Conservation (phyloP, 2,329 filamentous ascomycete genomes). For the Chrysoporthe puriensis region DNA sequence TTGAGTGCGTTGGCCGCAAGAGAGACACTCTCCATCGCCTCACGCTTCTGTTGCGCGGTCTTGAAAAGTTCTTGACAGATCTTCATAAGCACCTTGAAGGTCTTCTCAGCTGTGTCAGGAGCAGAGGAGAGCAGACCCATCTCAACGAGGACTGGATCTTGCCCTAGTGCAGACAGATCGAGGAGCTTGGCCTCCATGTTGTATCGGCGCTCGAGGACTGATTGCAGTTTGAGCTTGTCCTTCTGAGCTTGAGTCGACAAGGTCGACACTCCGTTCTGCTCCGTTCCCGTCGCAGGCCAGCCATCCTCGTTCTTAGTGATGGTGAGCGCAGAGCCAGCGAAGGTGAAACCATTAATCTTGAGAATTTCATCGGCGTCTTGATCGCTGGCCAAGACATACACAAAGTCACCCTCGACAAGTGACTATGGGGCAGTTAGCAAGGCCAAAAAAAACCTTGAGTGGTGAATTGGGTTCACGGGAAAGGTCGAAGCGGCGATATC, state of each 20-base stretch:
- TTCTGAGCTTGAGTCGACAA: slow-evolving; percentile 46
- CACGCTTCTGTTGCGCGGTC: slow-evolving; percentile 69
- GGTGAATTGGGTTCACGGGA: slow-evolving; percentile 41
- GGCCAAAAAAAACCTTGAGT: slow-evolving; percentile 48
- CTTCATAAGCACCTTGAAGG: slow-evolving; percentile 89
- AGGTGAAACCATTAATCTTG: slow-evolving; percentile 69
- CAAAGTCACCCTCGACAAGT: slow-evolving; percentile 68
- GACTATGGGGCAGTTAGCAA: slow-evolving; percentile 74
- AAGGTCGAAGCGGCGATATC: slow-evolving; percentile 41
- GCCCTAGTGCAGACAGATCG: slow-evolving; percentile 76
- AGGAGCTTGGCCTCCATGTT: slow-evolving; percentile 72
- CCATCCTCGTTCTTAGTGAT: slow-evolving; percentile 52
- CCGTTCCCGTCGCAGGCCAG: slow-evolving; percentile 47
- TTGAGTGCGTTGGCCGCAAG: slow-evolving; percentile 79
- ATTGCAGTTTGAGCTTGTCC: slow-evolving; percentile 69
- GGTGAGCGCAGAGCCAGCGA: slow-evolving; percentile 66
- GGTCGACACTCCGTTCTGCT: slow-evolving; percentile 9
- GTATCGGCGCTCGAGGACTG: slow-evolving; percentile 77
- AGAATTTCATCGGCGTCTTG: slow-evolving; percentile 67
- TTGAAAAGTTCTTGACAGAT: slow-evolving; percentile 81
- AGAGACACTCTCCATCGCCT: slow-evolving; percentile 80
- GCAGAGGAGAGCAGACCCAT: slow-evolving; percentile 77
- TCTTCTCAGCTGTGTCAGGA: slow-evolving; percentile 75
- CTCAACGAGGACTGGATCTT: slow-evolving; percentile 71
- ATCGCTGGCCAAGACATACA: slow-evolving; percentile 68